Base-by-base conservation (phyloP, 75 land plant species). In the Adiantum capillusveneris region DNA sequence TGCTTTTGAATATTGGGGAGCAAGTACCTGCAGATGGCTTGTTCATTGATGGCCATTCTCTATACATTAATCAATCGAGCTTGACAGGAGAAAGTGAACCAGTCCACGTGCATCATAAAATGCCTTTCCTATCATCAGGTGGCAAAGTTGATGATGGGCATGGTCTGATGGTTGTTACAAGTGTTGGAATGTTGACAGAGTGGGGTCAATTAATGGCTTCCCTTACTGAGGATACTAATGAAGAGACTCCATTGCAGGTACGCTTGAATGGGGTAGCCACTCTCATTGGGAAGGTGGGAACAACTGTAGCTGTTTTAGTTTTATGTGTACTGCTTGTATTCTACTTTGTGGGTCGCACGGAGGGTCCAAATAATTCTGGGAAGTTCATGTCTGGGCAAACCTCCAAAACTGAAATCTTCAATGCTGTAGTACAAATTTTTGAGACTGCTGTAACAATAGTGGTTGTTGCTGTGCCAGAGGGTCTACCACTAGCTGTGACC, bases 401-500 rank as follows among this genome's bases (percentile, higher is more conserved):
- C 11, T 29, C 29, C 9, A 12, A 24, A 14, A 57, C 58, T 31
- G 63, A 60, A 20, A 19, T 74, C 11, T 19, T 77, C 9, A 77
- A 77, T 45, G 44, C 65, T 0, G 46, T 84, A 20, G 63, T 77
- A 16, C 0, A 59, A 0, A 71, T 84, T 11, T 60, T 84, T 29
- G 67, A 77, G 11, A 63, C 50, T 37, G 84, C 84, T 11, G 85
- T 88, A 43, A 86, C 91, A 3, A 84, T 87, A 61, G 82, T 87
- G 6, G 88, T 87, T 22, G 88, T 87, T 63, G 91, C 88, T n/a
- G 91, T 87, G 44, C 91, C 91, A 44, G 91, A 87, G 70, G 91
- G 91, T 2, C 80, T 87, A 72, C 91, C 91, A 6, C 60, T 87
- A 50, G 91, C 91, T 60, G 90, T 86, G 41, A 86, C 90, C 11